Evolutionary conservation across 371 early-diverging fungal species (phyloP), one percentile per base, ranked within the genome.

Genomic region (Circinella minor): DNA sequence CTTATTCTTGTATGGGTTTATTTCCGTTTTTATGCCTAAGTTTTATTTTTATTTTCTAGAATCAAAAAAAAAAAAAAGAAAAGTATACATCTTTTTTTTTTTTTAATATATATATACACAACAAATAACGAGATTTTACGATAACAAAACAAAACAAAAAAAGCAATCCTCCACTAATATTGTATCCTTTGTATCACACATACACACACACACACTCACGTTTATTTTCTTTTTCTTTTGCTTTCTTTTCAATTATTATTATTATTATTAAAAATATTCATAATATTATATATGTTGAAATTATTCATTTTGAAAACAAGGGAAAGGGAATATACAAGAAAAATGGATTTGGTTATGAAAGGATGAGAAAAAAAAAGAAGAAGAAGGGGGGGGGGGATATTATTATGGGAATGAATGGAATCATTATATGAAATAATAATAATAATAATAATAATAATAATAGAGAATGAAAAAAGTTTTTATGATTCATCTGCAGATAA

Each of bases 401-500:
- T 27, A 27, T 27, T 27, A 27, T 27, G 27, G 27, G 27, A 27
- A 2, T 27, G 27, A 27, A 27, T 27, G 27, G 27, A 27, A 27
- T 27, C 27, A 27, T 27, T 2, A 27, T 27, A 27, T 27, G 46
- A 27, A 48, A 38, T 27, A 51, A 14, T 14, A 13, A 51, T n/a
- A 15, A 47, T 47, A 49, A 60, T n/a, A n/a, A n/a, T n/a, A 48
- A 38, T 27, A 51, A 14, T 14, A 13, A 51, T n/a, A 15, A 47
- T 47, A 49, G 4, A 46, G 61, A 36, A 61, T n/a, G 0, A 38
- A n/a, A 38, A 59, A 4, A 37, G 47, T 17, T 62, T 4, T 65
- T 39, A 38, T 68, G 51, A 72, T 65, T 77, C 80, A 34, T 75
- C 69, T 43, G 78, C 81, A 61, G 83, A 82, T 71, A 82, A 73